These are phyloP conservation scores for Candida anutae DNA, from an alignment of 1,139 yeast species.

Conservation along the genomic window DNA sequence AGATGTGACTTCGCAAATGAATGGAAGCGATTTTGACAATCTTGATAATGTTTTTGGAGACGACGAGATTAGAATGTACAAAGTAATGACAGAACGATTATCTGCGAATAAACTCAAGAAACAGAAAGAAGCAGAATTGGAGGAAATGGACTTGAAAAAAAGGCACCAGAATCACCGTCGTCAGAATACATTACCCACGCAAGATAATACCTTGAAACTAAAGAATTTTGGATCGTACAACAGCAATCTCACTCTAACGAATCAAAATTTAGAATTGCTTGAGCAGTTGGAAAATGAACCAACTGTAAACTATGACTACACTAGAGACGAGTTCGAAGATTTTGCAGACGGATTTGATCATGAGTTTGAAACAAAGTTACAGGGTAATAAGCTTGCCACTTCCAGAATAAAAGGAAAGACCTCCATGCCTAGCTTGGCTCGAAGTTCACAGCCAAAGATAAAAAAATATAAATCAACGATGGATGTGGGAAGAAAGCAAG, in stretches of 20 bases:
- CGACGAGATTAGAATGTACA: slow-evolving; percentile 31
- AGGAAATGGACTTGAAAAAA: slow-evolving; percentile 23
- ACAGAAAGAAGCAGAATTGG: slow-evolving; percentile 25
- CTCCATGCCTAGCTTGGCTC: slow-evolving; percentile 21
- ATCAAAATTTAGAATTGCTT: slow-evolving; percentile 12
- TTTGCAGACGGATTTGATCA: slow-evolving; percentile 31
- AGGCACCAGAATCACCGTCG: slow-evolving; percentile 12
- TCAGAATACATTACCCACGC: slow-evolving; percentile 6
- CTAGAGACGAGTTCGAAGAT: slow-evolving; percentile 31
- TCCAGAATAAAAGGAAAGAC: slow-evolving; percentile 9
- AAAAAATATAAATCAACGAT: slow-evolving; percentile 27
- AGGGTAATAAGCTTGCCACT: slow-evolving; percentile 1
- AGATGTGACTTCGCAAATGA: slow-evolving; percentile 32
- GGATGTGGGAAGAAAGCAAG: slow-evolving; percentile 11
- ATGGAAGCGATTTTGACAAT: slow-evolving; percentile 37
- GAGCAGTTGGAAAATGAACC: slow-evolving; percentile 27
- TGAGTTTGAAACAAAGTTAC: slow-evolving; percentile 7
- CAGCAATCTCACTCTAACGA: slow-evolving; percentile 2
- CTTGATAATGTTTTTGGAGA: slow-evolving; percentile 33
- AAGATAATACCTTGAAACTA: slow-evolving; percentile 21
- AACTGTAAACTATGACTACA: slow-evolving; percentile 31
- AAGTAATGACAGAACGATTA: slow-evolving; percentile 10
- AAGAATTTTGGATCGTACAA: slow-evolving; percentile 9
- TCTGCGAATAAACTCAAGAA: slow-evolving; percentile 16
- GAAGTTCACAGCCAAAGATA: slow-evolving; percentile 8